Evolutionary conservation across 352 stramenopile genomes (phyloP).

Genomic region (Phytophthora litchii): DNA sequence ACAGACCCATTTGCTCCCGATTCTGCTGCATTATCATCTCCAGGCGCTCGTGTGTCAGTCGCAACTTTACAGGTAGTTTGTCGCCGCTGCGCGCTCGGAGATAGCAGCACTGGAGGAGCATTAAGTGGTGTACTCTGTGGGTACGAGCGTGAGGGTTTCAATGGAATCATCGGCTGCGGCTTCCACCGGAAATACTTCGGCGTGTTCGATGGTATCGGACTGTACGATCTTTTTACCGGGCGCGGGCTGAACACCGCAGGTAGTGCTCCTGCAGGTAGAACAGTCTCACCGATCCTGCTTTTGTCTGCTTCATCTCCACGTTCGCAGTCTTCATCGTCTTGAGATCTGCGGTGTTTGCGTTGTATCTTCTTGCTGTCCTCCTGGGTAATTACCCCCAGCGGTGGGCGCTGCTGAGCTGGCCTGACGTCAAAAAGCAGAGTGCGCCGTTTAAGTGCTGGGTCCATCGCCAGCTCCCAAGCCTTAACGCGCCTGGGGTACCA

Average conservation of each 20-base stretch:
- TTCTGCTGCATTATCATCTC: not conserved
- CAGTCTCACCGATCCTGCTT: not conserved
- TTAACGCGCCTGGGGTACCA: conserved; percentile 3
- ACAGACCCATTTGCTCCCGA: conserved; percentile 8
- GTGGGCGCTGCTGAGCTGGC: conserved; percentile 34
- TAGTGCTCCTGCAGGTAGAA: conserved; percentile 49
- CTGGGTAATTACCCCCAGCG: conserved; percentile 57
- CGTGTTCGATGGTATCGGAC: conserved; percentile 49
- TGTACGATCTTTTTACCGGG: conserved; percentile 43
- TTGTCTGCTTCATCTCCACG: conserved; percentile 12
- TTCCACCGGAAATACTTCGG: conserved; percentile 77
- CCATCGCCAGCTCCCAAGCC: conserved; percentile 38
- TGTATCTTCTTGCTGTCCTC: conserved; percentile 50
- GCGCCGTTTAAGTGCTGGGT: conserved; percentile 56
- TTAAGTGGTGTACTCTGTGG: conserved; percentile 14
- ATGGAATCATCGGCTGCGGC: conserved; percentile 17
- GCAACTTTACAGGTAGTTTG: conserved; percentile 24
- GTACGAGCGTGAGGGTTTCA: conserved; percentile 10
- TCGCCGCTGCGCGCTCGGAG: conserved; percentile 30
- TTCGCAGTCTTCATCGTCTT: conserved; percentile 20
- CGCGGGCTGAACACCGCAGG: conserved; percentile 56
- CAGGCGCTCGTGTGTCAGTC: not conserved
- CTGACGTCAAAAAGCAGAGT: conserved; percentile 63
- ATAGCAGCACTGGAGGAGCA: conserved; percentile 9
- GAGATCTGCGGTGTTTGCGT: conserved; percentile 20